Conservation (phyloP, 208 protist species). For the Acanthamoeba castellanii region DNA sequence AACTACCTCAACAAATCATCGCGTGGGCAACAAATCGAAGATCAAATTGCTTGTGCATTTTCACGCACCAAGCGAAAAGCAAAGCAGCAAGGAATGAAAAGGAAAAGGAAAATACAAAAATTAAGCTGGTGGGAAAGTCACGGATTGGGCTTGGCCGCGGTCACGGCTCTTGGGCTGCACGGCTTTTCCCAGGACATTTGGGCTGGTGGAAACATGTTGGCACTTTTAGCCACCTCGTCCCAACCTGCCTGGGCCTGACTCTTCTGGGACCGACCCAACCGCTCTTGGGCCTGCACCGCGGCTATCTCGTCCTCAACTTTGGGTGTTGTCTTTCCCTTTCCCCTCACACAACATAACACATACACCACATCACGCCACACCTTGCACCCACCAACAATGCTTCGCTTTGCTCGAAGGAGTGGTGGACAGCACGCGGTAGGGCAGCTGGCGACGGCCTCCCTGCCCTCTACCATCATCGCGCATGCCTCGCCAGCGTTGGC, state of each 20-base stretch:
- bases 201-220: neutral
- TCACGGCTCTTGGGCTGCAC: too few species aligned
- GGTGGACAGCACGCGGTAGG: neutral
- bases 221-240: neutral
- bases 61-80: too few species aligned
- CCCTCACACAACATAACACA: neutral
- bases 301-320: neutral
- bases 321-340: neutral
- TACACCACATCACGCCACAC: neutral
- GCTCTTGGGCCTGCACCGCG: neutral
- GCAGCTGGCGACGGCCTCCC: neutral
- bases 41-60: too few species aligned
- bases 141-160: too few species aligned
- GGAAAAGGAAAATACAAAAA: neutral
- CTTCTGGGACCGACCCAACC: neutral
- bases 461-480: neutral
- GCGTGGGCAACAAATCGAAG: too few species aligned
- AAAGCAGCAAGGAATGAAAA: neutral
- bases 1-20: too few species aligned
- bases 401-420: neutral
- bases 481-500: neutral
- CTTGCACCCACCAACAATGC: neutral
- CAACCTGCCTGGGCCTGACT: neutral
- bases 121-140: too few species aligned
- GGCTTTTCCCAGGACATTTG: neutral